Conservation (phyloP, 2,329 filamentous ascomycete genomes). For the Pezicula radicicola region DNA sequence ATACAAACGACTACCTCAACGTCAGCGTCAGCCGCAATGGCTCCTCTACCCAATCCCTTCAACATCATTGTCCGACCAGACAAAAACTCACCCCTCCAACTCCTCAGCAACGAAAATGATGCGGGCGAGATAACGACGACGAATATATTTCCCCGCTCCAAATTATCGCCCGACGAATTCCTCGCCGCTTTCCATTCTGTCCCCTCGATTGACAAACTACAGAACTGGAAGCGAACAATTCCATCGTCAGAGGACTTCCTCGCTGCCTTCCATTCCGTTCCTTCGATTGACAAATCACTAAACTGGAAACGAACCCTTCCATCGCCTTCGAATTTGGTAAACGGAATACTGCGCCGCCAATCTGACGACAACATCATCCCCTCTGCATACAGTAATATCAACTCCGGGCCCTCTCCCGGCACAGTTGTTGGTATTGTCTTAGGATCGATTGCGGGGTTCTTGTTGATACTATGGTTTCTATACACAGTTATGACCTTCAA, state of each 20-base stretch:
- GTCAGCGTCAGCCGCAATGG: background rate
- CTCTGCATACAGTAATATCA: slow-evolving; percentile 53
- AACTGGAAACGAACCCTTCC: background rate
- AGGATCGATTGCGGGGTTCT: slow-evolving; percentile 49
- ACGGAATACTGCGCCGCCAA: slow-evolving; percentile 3
- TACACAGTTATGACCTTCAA: slow-evolving; percentile 29
- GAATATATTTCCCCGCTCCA: background rate
- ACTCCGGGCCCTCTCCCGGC: slow-evolving; percentile 50
- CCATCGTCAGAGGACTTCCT: too few relatives aligned
- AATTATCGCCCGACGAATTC: background rate
- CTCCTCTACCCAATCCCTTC: background rate
- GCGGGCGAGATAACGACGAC: background rate
- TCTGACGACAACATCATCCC: slow-evolving; percentile 47
- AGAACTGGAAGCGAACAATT: too few relatives aligned
- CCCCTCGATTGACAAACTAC: too few relatives aligned
- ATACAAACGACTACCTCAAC: background rate
- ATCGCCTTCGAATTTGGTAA: background rate
- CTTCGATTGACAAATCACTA: too few relatives aligned
- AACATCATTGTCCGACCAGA: background rate
- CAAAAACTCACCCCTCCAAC: background rate
- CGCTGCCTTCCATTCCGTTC: too few relatives aligned
- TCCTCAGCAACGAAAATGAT: background rate
- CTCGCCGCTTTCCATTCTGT: too few relatives aligned
- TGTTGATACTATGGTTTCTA: slow-evolving; percentile 49
- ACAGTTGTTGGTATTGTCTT: slow-evolving; percentile 59